phyloP scores from a whole-genome alignment of 1,284 basidiomycete genomes.

The Sanguinoderma infundibulare region DNA sequence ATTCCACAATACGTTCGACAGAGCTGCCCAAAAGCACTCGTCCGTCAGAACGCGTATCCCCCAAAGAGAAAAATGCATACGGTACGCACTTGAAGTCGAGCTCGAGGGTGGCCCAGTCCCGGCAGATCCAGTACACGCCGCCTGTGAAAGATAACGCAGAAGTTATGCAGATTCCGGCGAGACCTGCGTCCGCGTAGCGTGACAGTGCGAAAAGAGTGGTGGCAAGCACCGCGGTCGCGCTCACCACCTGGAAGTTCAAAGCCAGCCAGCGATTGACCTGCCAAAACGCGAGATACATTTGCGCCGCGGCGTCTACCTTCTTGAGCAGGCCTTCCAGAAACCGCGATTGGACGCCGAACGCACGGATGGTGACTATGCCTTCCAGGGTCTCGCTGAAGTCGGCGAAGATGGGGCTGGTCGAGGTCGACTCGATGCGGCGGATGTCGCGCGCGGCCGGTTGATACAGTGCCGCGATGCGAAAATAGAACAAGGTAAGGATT shows the following conservation, averaged over 20 bases:
- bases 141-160: slow-evolving; percentile 68
- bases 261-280: slow-evolving; percentile 83
- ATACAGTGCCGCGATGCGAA: slow-evolving; percentile 71
- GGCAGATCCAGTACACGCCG: slow-evolving; percentile 72
- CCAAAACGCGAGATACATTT: slow-evolving; percentile 82
- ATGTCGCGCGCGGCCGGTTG: slow-evolving; percentile 78
- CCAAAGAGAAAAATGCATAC: not conserved
- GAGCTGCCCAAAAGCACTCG: slow-evolving; percentile 46
- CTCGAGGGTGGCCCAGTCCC: slow-evolving; percentile 62
- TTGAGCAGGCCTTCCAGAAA: slow-evolving; percentile 77
- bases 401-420: slow-evolving; percentile 73
- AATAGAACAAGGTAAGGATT: slow-evolving; percentile 66
- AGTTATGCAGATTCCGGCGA: slow-evolving; percentile 87
- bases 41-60: not conserved
- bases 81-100: slow-evolving; percentile 64
- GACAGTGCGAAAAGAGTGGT: slow-evolving; percentile 82
- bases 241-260: slow-evolving; percentile 78
- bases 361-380: slow-evolving; percentile 85
- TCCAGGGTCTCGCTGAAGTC: slow-evolving; percentile 82
- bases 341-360: slow-evolving; percentile 80
- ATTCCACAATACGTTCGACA: slow-evolving; percentile 89
- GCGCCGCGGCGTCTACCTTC: slow-evolving; percentile 68
- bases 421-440: slow-evolving; percentile 78
- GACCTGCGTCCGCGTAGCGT: slow-evolving; percentile 70
- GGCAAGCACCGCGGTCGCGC: slow-evolving; percentile 63